Evolutionary conservation across 176 grass and related monocot genomes (phyloP).

Genomic region (Raddia guianensis): DNA sequence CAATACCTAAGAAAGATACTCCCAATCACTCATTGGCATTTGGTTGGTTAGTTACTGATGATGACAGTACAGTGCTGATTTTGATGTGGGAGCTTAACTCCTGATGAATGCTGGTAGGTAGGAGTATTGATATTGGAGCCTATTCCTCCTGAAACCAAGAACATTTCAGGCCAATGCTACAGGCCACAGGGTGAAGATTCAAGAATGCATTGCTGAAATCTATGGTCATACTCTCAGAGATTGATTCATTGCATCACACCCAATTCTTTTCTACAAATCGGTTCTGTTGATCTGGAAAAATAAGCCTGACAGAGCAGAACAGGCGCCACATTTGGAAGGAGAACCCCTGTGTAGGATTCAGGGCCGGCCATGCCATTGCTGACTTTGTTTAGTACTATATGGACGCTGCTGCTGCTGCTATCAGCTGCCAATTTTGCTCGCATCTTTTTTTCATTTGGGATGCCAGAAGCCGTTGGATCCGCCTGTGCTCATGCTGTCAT

Average conservation of each 20-base stretch:
- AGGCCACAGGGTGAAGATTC: not conserved
- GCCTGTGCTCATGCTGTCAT: not conserved
- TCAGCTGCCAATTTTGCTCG: slow-evolving; percentile 32
- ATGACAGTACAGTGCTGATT: not conserved
- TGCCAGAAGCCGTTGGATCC: slow-evolving; percentile 35
- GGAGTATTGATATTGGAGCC: not conserved
- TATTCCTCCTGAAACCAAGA: not conserved
- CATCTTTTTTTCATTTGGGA: slow-evolving; percentile 29
- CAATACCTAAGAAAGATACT: not conserved
- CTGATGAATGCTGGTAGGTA: not conserved
- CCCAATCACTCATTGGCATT: not conserved
- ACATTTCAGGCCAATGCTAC: not conserved
- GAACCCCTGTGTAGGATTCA: slow-evolving; percentile 41
- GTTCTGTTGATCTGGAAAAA: slow-evolving; percentile 34
- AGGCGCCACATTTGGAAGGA: slow-evolving; percentile 10
- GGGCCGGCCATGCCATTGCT: slow-evolving; percentile 23
- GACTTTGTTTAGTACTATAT: not conserved
- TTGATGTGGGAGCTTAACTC: not conserved
- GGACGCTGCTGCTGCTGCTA: not conserved
- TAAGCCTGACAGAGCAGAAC: slow-evolving; percentile 15
- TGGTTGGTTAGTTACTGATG: not conserved
- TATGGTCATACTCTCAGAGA: slow-evolving; percentile 13
- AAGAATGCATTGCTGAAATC: slow-evolving; percentile 35
- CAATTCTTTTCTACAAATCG: slow-evolving; percentile 34
- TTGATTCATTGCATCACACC: not conserved